Evolutionary conservation across 805 yeast genomes (phyloP).

Genomic region (Zygosaccharomyces bisporus): DNA sequence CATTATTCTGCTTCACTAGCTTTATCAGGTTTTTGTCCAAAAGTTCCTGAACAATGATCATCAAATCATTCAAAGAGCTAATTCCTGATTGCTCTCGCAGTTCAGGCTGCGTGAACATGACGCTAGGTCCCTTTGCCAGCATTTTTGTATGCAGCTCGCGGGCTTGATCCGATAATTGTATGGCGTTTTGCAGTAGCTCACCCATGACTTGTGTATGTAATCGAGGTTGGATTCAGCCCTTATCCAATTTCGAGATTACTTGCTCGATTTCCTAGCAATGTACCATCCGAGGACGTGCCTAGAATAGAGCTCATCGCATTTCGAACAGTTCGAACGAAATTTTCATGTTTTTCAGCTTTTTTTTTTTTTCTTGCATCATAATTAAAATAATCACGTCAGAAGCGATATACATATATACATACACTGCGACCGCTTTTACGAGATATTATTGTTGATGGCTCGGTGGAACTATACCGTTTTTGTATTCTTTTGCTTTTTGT

Average conservation of each 20-base stretch:
- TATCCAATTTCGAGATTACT: too few species aligned
- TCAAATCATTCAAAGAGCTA: slow-evolving; percentile 42
- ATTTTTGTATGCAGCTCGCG: slow-evolving; percentile 58
- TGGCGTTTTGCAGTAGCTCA: slow-evolving; percentile 11
- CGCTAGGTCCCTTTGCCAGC: slow-evolving; percentile 47
- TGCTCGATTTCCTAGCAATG: not conserved
- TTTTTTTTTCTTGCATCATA: not conserved
- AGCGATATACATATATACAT: not conserved
- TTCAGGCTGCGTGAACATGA: slow-evolving; percentile 65
- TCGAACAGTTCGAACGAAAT: slow-evolving; percentile 3
- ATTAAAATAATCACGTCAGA: slow-evolving; percentile 1
- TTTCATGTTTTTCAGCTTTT: too few species aligned
- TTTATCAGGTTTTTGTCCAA: slow-evolving; percentile 60
- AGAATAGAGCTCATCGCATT: slow-evolving; percentile 11
- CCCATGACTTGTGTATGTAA: slow-evolving; percentile 4
- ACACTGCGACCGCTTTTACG: too few species aligned
- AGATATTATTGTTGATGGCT: not conserved
- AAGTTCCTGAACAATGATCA: slow-evolving; percentile 49
- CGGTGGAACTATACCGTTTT: not conserved
- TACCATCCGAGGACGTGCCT: not conserved
- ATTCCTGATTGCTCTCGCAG: slow-evolving; percentile 49
- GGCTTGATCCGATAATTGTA: slow-evolving; percentile 43
- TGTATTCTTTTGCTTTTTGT: not conserved
- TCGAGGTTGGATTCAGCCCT: too few species aligned
- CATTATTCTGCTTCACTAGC: slow-evolving; percentile 63